phyloP scores from a whole-genome alignment of 2,329 filamentous ascomycete genomes.

The Colletotrichum theobromicola region DNA sequence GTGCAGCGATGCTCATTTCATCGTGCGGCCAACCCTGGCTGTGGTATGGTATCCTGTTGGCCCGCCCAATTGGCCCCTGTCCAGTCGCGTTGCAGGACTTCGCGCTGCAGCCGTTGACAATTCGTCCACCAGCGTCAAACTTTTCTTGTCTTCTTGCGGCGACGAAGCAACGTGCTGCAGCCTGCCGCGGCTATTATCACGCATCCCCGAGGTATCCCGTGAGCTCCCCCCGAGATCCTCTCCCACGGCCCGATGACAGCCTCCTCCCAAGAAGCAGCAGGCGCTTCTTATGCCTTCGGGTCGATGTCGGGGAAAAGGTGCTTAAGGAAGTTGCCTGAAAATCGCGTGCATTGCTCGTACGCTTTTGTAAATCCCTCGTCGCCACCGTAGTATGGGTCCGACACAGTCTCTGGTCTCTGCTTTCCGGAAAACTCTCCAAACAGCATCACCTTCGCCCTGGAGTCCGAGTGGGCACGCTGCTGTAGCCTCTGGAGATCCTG shows the following conservation, averaged over 20 bases:
- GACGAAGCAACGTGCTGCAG: not conserved
- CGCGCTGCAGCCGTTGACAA: not conserved
- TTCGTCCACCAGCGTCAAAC: not conserved
- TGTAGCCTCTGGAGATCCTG: slow-evolving; percentile 69
- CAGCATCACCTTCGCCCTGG: slow-evolving; percentile 73
- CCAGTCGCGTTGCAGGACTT: not conserved
- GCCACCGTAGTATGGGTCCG: slow-evolving; percentile 94
- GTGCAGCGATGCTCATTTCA: not conserved
- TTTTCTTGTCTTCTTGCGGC: not conserved
- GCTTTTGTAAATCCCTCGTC: slow-evolving; percentile 80
- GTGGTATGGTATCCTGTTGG: not conserved
- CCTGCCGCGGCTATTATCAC: not conserved
- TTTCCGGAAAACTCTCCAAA: slow-evolving; percentile 83
- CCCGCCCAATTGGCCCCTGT: not conserved
- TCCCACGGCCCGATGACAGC: not conserved
- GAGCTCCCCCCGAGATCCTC: not conserved
- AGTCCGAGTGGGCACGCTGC: slow-evolving; percentile 60
- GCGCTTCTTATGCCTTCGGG: not conserved
- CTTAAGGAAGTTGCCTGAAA: slow-evolving; percentile 77
- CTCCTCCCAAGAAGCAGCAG: not conserved
- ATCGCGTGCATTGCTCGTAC: slow-evolving; percentile 83
- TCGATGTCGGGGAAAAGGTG: slow-evolving; percentile 53
- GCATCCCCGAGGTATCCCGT: not conserved
- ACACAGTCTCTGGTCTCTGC: slow-evolving; percentile 70
- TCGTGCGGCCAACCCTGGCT: not conserved